These are phyloP conservation scores for Saraca asoca DNA, from an alignment of 331 rosid species.

Conservation along the genomic window DNA sequence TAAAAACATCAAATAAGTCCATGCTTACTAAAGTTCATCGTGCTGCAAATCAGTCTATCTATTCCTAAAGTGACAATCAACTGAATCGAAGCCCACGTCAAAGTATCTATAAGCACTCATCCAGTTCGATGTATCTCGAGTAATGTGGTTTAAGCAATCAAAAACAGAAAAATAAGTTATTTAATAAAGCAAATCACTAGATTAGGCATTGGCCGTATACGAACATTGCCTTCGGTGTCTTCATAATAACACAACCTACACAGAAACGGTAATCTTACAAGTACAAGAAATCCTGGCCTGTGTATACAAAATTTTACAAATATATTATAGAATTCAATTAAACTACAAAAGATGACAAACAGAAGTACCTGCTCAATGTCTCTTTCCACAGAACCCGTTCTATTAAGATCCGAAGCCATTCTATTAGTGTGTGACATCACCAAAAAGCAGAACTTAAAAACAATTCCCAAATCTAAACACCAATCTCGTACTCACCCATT, in stretches of 20 bases:
- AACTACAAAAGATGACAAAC: slow-evolving; percentile 29
- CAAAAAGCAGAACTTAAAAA: slow-evolving; percentile 38
- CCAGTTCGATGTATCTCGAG: background rate
- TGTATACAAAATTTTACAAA: slow-evolving; percentile 12
- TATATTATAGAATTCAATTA: slow-evolving; percentile 11
- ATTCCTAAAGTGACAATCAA: too few species aligned
- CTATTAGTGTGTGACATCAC: slow-evolving; percentile 71
- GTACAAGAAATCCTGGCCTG: slow-evolving; percentile 19
- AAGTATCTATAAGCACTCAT: background rate
- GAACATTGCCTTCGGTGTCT: slow-evolving; percentile 22
- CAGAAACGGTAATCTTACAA: slow-evolving; percentile 27
- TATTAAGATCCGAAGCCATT: slow-evolving; percentile 90
- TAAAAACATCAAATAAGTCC: slow-evolving; percentile 16
- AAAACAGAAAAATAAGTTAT: background rate
- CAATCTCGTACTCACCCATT: slow-evolving; percentile 52
- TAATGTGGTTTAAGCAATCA: background rate
- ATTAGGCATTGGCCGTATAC: background rate
- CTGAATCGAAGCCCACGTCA: too few species aligned
- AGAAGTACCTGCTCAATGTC: slow-evolving; percentile 86
- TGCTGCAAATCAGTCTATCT: too few species aligned
- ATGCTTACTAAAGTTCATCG: background rate
- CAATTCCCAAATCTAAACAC: slow-evolving; percentile 55
- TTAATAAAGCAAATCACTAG: slow-evolving; percentile 8
- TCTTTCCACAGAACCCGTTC: slow-evolving; percentile 85
- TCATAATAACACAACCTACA: slow-evolving; percentile 19